These are phyloP conservation scores for Gossypium sturtianum DNA, from an alignment of 345 rosid genomes.

Conservation along the genomic window DNA sequence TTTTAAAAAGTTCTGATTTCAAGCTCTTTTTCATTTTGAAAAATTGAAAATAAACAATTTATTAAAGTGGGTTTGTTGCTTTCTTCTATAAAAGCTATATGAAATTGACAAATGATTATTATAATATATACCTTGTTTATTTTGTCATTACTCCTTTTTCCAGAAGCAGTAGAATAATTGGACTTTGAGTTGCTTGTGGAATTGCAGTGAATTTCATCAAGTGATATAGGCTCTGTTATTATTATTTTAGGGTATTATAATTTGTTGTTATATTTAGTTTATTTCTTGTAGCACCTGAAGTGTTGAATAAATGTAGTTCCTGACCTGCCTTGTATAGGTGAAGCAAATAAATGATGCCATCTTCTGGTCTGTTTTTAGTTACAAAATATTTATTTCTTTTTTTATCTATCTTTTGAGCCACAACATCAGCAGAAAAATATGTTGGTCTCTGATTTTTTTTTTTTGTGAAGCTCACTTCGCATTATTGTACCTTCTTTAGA, in stretches of 20 bases:
- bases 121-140: not conserved
- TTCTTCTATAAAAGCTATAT: not conserved
- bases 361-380: slow-evolving; percentile 25
- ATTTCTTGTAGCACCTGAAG: not conserved
- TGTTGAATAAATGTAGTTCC: not conserved
- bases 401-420: slow-evolving; percentile 91
- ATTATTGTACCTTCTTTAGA: slow-evolving; percentile 75
- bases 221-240: not conserved
- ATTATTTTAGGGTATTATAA: not conserved
- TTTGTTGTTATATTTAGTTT: not conserved
- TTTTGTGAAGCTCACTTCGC: slow-evolving; percentile 92
- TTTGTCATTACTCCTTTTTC: not conserved
- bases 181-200: not conserved
- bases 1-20: not conserved
- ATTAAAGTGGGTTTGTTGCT: not conserved
- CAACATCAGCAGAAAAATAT: slow-evolving; percentile 66
- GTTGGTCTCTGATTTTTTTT: slow-evolving; percentile 78
- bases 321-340: not conserved
- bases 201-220: not conserved
- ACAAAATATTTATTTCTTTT: slow-evolving; percentile 23
- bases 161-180: not conserved
- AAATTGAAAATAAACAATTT: not conserved
- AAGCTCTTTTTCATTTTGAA: not conserved
- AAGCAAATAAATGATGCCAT: not conserved
- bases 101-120: not conserved